phyloP scores from a whole-genome alignment of 2,329 filamentous ascomycete species.

The Aspergillus hortae region DNA sequence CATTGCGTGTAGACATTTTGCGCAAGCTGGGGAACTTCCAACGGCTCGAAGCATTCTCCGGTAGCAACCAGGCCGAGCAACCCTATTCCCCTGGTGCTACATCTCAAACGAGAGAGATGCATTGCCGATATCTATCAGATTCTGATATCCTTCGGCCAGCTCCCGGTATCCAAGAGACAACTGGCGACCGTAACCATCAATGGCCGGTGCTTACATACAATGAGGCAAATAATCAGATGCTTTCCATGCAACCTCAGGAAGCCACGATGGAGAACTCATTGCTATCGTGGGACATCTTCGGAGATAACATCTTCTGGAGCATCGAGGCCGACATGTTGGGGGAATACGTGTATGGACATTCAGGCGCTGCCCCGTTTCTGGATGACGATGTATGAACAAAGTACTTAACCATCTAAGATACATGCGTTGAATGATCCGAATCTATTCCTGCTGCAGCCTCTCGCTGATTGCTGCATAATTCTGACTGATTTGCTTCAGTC shows the following conservation, averaged over 20 bases:
- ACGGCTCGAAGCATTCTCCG: background rate
- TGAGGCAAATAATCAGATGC: too few relatives aligned
- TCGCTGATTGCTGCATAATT: conserved; percentile 25
- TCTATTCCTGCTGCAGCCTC: conserved; percentile 12
- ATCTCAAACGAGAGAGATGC: too few relatives aligned
- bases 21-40: background rate
- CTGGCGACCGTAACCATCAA: too few relatives aligned
- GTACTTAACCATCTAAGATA: background rate
- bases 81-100: too few relatives aligned
- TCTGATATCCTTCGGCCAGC: too few relatives aligned
- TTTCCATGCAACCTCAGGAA: background rate
- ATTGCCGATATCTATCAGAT: too few relatives aligned
- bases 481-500: conserved; percentile 32
- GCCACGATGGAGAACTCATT: background rate
- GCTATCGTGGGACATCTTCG: conserved; percentile 13
- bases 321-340: conserved; percentile 28
- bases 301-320: conserved; percentile 14
- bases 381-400: background rate
- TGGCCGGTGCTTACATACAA: too few relatives aligned
- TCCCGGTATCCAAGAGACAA: too few relatives aligned
- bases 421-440: background rate
- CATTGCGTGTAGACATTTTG: conserved; percentile 8
- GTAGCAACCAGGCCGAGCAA: background rate
- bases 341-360: conserved; percentile 30
- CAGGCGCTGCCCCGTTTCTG: conserved; percentile 7